Percentiles rank a stretch among this genome's conserved stretches.
phyloP scores from a whole-genome alignment of 371 early-diverging fungal species.

The Apophysomyces sp. region DNA sequence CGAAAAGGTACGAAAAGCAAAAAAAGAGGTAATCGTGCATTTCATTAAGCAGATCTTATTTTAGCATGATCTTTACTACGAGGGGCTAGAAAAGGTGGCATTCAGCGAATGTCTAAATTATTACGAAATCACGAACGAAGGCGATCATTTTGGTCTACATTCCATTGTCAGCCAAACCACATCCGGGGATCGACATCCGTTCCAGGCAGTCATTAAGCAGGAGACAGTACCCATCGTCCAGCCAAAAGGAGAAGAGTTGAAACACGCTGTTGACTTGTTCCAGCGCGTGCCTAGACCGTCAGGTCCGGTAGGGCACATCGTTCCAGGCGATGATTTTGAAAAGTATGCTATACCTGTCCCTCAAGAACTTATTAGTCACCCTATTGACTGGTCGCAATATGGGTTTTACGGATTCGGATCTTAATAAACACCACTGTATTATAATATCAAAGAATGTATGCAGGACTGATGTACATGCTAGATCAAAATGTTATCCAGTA shows the following conservation, averaged over 20 bases:
- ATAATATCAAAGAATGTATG: too few relatives aligned
- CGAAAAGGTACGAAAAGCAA: constrained; percentile 16
- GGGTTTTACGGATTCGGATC: background rate
- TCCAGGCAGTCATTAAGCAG: background rate
- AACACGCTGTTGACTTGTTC: constrained; percentile 18
- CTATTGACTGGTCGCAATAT: background rate
- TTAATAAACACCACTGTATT: background rate
- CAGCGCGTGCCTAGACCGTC: constrained; percentile 22
- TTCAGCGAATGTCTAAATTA: constrained; percentile 31
- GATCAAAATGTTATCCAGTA: too few relatives aligned
- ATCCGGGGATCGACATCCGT: background rate
- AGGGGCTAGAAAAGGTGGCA: constrained; percentile 24
- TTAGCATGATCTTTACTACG: constrained; percentile 35
- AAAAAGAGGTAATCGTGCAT: background rate
- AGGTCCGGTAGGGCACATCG: constrained; percentile 13
- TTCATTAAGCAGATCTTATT: background rate
- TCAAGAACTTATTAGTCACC: constrained; percentile 6
- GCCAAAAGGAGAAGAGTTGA: constrained; percentile 3
- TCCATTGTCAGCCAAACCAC: background rate
- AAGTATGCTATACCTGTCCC: constrained; percentile 25
- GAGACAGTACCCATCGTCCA: background rate
- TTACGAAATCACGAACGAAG: constrained; percentile 25
- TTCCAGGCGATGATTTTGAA: constrained; percentile 26
- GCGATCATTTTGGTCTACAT: constrained; percentile 19
- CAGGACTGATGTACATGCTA: too few relatives aligned